phyloP scores from a whole-genome alignment of 1,139 yeast genomes.

The Candida freyschussii region DNA sequence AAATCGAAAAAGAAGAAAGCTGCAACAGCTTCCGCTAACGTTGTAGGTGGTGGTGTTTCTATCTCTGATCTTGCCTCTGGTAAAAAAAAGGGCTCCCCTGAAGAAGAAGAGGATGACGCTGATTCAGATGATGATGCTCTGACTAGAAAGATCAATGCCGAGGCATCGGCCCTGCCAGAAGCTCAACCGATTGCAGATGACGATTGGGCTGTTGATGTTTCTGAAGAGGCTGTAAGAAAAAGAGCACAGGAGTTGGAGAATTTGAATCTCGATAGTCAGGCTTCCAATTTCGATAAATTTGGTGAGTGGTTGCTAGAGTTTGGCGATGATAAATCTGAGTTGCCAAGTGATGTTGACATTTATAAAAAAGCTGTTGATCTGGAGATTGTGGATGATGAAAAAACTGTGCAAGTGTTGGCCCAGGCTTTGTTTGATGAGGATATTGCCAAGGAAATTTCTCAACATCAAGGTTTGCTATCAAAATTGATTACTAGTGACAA shows the following conservation, averaged over 20 bases:
- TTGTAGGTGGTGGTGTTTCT: slow-evolving; percentile 82
- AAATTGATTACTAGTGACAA: slow-evolving; percentile 64
- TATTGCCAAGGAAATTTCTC: slow-evolving; percentile 65
- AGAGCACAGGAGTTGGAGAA: slow-evolving; percentile 87
- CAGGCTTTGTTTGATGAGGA: slow-evolving; percentile 83
- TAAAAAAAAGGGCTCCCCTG: slow-evolving; percentile 22
- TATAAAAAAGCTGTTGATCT: slow-evolving; percentile 84
- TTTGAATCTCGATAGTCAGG: slow-evolving; percentile 33
- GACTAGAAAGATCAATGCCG: slow-evolving; percentile 78
- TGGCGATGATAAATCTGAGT: slow-evolving; percentile 49
- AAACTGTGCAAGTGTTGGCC: slow-evolving; percentile 86
- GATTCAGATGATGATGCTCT: slow-evolving; percentile 72
- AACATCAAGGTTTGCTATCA: slow-evolving; percentile 75
- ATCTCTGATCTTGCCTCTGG: slow-evolving; percentile 65
- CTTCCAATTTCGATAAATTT: slow-evolving; percentile 56
- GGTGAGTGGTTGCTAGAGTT: slow-evolving; percentile 84
- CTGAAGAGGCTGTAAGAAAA: slow-evolving; percentile 92
- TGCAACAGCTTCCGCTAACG: slow-evolving; percentile 90
- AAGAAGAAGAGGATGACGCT: slow-evolving; percentile 30
- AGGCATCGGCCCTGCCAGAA: slow-evolving; percentile 63
- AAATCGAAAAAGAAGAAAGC: slow-evolving; percentile 60
- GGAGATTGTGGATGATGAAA: slow-evolving; percentile 66
- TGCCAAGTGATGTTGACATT: slow-evolving; percentile 84
- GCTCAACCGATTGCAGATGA: slow-evolving; percentile 69
- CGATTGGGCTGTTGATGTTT: slow-evolving; percentile 98